Base-by-base conservation (phyloP, 2,329 filamentous ascomycete genomes). In the Knoxdaviesia proteae region DNA sequence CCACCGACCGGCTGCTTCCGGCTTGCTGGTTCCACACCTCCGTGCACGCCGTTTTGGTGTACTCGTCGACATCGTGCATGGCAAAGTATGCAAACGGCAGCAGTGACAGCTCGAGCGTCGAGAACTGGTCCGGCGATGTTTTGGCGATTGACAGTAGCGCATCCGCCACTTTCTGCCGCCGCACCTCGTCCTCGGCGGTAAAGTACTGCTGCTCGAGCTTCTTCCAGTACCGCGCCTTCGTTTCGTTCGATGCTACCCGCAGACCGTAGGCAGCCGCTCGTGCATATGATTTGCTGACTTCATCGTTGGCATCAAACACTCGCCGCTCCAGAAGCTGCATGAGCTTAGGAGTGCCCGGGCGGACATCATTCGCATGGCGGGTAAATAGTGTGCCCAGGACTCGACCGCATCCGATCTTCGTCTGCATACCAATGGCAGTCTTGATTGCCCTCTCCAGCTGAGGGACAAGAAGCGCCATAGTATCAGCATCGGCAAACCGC, bases 1-100 rank as follows among this genome's bases (percentile, higher is more conserved):
- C 71, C 5, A 94, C 83, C 0, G 83, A 80, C 32, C 87, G 75
- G 33, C 71, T 76, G 38, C 84, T 87, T 41, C 87, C 88, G 0
- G 92, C 87, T 53, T 93, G 87, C 50, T 94, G 83, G 40, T 74
- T 71, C 90, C 90, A 98, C 0, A 86, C 84, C 44, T 86, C 80
- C 35, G 74, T 67, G 53, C 92, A 93, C n/a, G 77, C 71, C 49
- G 84, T 79, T 44, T 72, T 70, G 4, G 88, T 82, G 49, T 84
- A 79, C 42, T 81, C 77, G 51, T 93, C 78, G 1, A 72, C 74
- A 54, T 98, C 90, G 52, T 94, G 81, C 52, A 84, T 83, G 3
- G 76, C 84, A 32, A 96, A 67, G 54, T 92, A 98, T 2, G 87
- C 71, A 51, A 96, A 88, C 0, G 90, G 90, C 3, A 98, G 62